Percentiles rank a stretch among this genome's conserved stretches.
These are phyloP conservation scores for Adansonia digitata DNA, from an alignment of 345 rosid species.

Conservation along the genomic window DNA sequence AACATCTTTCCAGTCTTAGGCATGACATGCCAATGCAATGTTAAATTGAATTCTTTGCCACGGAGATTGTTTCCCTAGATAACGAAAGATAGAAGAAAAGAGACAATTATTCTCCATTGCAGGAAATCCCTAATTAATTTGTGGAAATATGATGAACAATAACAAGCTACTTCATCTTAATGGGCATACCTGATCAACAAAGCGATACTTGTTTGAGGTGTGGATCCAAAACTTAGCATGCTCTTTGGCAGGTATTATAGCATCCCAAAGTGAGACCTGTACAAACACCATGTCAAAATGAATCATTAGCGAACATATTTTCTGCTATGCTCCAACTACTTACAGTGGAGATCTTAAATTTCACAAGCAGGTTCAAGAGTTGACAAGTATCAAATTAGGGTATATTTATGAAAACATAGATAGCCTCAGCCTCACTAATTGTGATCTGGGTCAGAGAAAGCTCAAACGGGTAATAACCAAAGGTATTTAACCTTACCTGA, in stretches of 20 bases:
- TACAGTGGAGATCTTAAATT: no score
- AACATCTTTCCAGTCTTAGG: constrained; percentile 98
- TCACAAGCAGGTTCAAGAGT: background rate
- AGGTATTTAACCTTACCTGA: constrained; percentile 47
- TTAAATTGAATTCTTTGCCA: constrained; percentile 78
- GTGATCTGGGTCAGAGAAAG: background rate
- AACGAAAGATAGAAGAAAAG: background rate
- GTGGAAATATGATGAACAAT: background rate
- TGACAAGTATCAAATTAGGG: background rate
- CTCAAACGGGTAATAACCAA: background rate
- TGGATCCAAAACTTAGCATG: constrained; percentile 76
- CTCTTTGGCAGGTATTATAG: constrained; percentile 75
- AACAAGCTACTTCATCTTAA: background rate
- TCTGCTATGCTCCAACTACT: background rate
- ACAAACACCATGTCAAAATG: background rate
- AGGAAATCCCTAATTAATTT: background rate
- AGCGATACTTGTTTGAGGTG: constrained; percentile 79
- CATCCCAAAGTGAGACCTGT: constrained; percentile 97
- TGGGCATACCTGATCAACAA: constrained; percentile 69
- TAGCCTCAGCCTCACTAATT: background rate
- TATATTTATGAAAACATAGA: background rate
- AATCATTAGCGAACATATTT: background rate
- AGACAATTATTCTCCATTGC: background rate
- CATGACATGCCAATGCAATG: constrained; percentile 97
- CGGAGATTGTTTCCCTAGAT: constrained; percentile 78